Evolutionary conservation across 768 basidiomycete genomes (phyloP).

Genomic region (Mycena vitilis): DNA sequence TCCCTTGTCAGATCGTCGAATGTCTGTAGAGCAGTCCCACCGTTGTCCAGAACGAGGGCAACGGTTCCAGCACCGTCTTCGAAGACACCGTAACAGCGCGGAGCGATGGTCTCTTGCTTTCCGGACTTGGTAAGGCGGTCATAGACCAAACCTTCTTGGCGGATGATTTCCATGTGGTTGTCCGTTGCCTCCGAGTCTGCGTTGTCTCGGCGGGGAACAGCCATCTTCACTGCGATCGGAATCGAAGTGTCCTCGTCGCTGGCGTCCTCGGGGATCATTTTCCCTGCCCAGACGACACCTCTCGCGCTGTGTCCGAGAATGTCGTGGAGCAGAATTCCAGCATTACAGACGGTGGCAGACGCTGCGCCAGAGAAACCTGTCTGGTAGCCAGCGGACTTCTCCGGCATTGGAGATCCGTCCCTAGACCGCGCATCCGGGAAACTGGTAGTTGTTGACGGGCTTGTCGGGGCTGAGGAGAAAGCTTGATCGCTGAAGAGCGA

Average conservation of each 20-base stretch:
- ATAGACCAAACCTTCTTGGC: constrained; percentile 16
- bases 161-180: constrained; percentile 5
- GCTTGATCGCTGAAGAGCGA: constrained; percentile 18
- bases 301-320: constrained; percentile 1
- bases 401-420: constrained; percentile 18
- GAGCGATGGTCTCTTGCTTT: constrained; percentile 11
- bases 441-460: constrained; percentile 14
- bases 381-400: not conserved
- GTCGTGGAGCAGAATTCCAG: constrained; percentile 13
- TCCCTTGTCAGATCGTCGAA: not conserved
- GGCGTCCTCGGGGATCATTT: constrained; percentile 24
- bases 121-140: constrained; percentile 16
- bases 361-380: not conserved
- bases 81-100: constrained; percentile 23
- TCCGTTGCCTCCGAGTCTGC: not conserved
- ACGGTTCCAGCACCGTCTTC: constrained; percentile 20
- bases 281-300: constrained; percentile 22
- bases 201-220: constrained; percentile 10
- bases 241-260: not conserved
- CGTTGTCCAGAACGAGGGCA: constrained; percentile 19
- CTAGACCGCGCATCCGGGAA: constrained; percentile 4
- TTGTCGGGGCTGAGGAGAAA: constrained; percentile 17
- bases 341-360: constrained; percentile 4
- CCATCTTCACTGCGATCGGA: constrained; percentile 23
- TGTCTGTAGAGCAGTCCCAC: constrained; percentile 10